Evolutionary conservation across 2,329 filamentous ascomycete species (phyloP).

Genomic region (Ophiostoma piceae): DNA sequence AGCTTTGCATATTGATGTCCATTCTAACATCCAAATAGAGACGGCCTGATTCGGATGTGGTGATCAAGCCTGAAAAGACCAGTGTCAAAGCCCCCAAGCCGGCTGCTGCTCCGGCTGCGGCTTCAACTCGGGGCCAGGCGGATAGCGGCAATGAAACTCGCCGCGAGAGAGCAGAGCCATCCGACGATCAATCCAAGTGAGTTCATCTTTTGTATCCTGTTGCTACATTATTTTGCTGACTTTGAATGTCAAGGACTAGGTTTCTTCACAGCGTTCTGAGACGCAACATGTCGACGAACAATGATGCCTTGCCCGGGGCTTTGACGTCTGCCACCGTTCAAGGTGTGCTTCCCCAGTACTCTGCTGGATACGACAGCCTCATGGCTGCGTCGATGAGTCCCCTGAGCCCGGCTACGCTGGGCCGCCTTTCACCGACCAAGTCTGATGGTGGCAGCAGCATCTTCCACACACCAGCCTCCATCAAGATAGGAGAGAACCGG

Average conservation of each 20-base stretch:
- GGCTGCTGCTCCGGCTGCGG: neutral
- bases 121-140: neutral
- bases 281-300: constrained; percentile 43
- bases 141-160: neutral
- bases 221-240: neutral
- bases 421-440: constrained; percentile 22
- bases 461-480: constrained; percentile 29
- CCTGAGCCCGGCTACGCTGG: constrained; percentile 25
- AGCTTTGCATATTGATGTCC: neutral
- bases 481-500: constrained; percentile 42
- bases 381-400: constrained; percentile 25
- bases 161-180: constrained; percentile 5
- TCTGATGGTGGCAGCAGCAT: constrained; percentile 25
- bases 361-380: constrained; percentile 24
- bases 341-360: constrained; percentile 40
- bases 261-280: constrained; percentile 48
- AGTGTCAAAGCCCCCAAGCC: constrained; percentile 12
- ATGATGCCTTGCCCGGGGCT: constrained; percentile 35
- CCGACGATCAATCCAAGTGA: constrained; percentile 12
- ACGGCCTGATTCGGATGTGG: constrained; percentile 15
- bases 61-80: neutral
- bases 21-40: constrained; percentile 4
- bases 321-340: constrained; percentile 49
- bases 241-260: constrained; percentile 34
- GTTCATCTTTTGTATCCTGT: neutral